Evolutionary conservation across 805 yeast genomes (phyloP).

Genomic region (Barnettozyma pratensis): DNA sequence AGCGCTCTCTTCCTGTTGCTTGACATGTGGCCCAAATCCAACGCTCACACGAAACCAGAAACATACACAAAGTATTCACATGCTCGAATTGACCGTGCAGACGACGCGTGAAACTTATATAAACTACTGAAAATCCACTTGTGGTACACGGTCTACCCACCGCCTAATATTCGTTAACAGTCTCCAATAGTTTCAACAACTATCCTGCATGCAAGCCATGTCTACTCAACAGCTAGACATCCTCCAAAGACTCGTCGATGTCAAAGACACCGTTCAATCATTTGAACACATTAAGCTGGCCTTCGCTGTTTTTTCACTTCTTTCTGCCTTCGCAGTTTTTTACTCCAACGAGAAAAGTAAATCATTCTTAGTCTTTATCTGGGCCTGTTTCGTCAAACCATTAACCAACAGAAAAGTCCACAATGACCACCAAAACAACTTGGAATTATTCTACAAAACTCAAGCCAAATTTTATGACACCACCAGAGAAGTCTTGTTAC

Average conservation of each 20-base stretch:
- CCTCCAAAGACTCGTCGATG: neutral
- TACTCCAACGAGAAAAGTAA: slow-evolving; percentile 16
- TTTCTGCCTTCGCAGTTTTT: slow-evolving; percentile 8
- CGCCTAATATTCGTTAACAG: neutral
- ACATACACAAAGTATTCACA: neutral
- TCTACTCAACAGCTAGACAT: slow-evolving; percentile 3
- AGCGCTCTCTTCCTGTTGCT: too few species aligned
- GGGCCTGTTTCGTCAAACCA: slow-evolving; percentile 33
- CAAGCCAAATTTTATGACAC: slow-evolving; percentile 76
- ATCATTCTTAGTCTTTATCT: slow-evolving; percentile 24
- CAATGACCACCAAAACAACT: slow-evolving; percentile 27
- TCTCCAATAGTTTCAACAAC: slow-evolving; percentile 6
- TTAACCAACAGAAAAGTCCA: slow-evolving; percentile 25
- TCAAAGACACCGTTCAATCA: slow-evolving; percentile 5
- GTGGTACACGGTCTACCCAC: too few species aligned
- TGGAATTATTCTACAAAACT: slow-evolving; percentile 64
- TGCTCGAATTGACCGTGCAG: neutral
- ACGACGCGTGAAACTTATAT: neutral
- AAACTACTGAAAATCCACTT: too few species aligned
- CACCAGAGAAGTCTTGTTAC: slow-evolving; percentile 59
- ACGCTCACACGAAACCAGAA: neutral
- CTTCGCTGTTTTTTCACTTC: slow-evolving; percentile 6
- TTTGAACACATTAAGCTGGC: slow-evolving; percentile 4
- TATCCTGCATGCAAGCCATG: slow-evolving; percentile 1
- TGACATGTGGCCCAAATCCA: neutral